phyloP scores from a whole-genome alignment of 2,329 filamentous ascomycete genomes.

The Colletotrichum sp. region DNA sequence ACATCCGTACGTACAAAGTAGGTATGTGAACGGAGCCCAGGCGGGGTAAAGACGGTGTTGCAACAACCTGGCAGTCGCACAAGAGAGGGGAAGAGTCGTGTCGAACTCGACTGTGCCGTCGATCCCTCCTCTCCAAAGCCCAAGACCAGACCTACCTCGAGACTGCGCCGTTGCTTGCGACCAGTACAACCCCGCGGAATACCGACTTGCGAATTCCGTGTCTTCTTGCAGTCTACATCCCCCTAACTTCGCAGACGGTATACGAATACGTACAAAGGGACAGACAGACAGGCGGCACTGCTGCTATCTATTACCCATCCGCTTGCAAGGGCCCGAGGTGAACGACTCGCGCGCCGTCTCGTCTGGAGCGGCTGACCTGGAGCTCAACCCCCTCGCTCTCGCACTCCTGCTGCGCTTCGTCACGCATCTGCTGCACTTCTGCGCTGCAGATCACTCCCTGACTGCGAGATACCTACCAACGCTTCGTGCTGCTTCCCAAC shows the following conservation, averaged over 20 bases:
- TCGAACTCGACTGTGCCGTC: neutral
- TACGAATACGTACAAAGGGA: neutral
- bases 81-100: slow-evolving; percentile 9
- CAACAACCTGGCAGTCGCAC: neutral
- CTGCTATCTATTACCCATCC: neutral
- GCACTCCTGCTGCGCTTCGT: neutral
- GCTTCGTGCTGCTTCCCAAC: neutral
- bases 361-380: neutral
- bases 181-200: neutral
- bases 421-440: neutral
- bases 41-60: slow-evolving; percentile 5
- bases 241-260: neutral
- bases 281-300: neutral
- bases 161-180: neutral
- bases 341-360: slow-evolving; percentile 16
- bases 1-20: neutral
- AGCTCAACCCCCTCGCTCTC: neutral
- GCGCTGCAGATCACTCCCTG: slow-evolving; percentile 4
- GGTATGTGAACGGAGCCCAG: neutral
- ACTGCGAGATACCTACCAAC: neutral
- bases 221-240: neutral
- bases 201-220: neutral
- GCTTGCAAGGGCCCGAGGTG: neutral
- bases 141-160: neutral
- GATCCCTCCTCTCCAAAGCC: neutral